These are phyloP conservation scores for Elaphomyces granulatus DNA, from an alignment of 495 filamentous ascomycete species.

Conservation along the genomic window DNA sequence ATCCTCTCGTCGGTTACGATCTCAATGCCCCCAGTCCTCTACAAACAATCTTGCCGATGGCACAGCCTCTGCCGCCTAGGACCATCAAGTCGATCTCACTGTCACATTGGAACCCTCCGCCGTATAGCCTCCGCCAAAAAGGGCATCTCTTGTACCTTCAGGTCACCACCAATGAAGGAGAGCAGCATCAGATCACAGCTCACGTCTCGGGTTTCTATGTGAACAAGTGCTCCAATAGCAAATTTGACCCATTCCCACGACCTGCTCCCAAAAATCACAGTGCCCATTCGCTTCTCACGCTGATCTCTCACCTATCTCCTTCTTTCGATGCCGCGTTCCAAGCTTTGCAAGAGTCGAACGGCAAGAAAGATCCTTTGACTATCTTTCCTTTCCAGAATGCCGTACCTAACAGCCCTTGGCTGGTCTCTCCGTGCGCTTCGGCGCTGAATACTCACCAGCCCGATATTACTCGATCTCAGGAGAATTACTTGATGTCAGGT, in stretches of 20 bases:
- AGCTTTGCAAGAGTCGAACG: slow-evolving; percentile 64
- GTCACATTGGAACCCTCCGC: slow-evolving; percentile 93
- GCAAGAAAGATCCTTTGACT: slow-evolving; percentile 69
- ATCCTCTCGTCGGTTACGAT: slow-evolving; percentile 53
- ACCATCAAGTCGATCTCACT: slow-evolving; percentile 78
- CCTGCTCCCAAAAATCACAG: slow-evolving; percentile 49
- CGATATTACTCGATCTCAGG: slow-evolving; percentile 81
- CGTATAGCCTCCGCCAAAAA: slow-evolving; percentile 74
- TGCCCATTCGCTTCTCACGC: slow-evolving; percentile 73
- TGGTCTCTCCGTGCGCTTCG: slow-evolving; percentile 54
- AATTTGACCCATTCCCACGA: slow-evolving; percentile 80
- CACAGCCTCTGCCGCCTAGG: slow-evolving; percentile 55
- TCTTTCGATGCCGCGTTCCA: slow-evolving; percentile 64
- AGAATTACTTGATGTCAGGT: slow-evolving; percentile 78
- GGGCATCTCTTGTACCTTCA: slow-evolving; percentile 90
- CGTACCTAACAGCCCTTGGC: slow-evolving; percentile 84
- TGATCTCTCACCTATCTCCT: slow-evolving; percentile 65
- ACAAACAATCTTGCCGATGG: slow-evolving; percentile 52
- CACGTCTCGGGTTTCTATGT: slow-evolving; percentile 93
- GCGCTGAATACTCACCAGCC: slow-evolving; percentile 54
- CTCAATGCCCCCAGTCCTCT: slow-evolving; percentile 53
- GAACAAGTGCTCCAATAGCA: slow-evolving; percentile 78
- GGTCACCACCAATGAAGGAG: slow-evolving; percentile 77
- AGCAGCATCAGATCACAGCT: slow-evolving; percentile 83
- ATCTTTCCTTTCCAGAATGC: slow-evolving; percentile 93